phyloP scores from a whole-genome alignment of 768 basidiomycete genomes.

The Termitomyces sp. region DNA sequence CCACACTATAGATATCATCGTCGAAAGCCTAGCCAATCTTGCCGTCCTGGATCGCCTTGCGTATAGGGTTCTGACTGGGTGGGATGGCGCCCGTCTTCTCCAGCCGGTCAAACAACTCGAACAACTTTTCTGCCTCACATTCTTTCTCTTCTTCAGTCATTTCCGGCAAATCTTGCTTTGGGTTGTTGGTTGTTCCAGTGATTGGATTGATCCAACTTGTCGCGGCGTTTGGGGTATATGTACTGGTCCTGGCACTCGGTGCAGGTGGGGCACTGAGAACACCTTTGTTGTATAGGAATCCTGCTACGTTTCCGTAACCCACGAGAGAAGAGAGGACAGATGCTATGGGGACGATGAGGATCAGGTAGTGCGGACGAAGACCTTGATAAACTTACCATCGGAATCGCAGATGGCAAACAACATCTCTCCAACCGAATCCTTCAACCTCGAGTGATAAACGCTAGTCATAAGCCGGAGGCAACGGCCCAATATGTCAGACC shows the following conservation, averaged over 20 bases:
- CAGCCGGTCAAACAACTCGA: slow-evolving; percentile 86
- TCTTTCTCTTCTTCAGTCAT: slow-evolving; percentile 99
- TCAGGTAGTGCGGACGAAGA: not conserved
- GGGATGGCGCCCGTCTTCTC: slow-evolving; percentile 70
- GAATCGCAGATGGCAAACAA: slow-evolving; percentile 79
- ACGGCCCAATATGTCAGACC: slow-evolving; percentile 71
- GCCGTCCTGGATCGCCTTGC: slow-evolving; percentile 52
- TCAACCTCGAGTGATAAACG: slow-evolving; percentile 68
- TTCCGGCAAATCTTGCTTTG: slow-evolving; percentile 32
- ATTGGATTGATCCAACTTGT: slow-evolving; percentile 69
- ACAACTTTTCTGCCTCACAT: slow-evolving; percentile 85
- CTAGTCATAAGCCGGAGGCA: slow-evolving; percentile 72
- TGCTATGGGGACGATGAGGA: slow-evolving; percentile 31
- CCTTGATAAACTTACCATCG: slow-evolving; percentile 37
- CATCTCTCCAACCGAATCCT: slow-evolving; percentile 81
- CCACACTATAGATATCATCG: not conserved
- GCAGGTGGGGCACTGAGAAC: slow-evolving; percentile 57
- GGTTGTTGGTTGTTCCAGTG: slow-evolving; percentile 63
- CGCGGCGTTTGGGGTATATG: slow-evolving; percentile 27
- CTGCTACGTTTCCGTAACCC: slow-evolving; percentile 95
- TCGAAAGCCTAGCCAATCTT: slow-evolving; percentile 1
- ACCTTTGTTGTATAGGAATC: slow-evolving; percentile 90
- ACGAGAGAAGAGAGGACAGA: slow-evolving; percentile 67
- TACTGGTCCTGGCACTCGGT: slow-evolving; percentile 17
- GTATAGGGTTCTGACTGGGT: slow-evolving; percentile 63